phyloP scores from a whole-genome alignment of 2,329 filamentous ascomycete species.

The Penicillium sp. region DNA sequence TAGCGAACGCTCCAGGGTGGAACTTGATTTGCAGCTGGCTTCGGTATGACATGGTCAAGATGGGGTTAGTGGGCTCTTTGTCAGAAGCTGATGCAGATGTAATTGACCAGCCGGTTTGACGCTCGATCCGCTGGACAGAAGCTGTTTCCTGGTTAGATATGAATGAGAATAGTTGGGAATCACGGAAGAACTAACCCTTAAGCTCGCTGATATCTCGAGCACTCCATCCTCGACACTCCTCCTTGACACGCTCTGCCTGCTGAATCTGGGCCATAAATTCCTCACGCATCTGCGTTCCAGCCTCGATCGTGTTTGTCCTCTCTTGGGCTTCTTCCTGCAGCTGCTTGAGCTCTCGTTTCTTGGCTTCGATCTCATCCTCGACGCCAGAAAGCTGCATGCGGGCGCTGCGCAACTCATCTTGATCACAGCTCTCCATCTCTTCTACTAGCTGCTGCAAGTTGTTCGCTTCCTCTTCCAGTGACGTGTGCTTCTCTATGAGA shows the following conservation, averaged over 20 bases:
- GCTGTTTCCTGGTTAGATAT: slow-evolving; percentile 13
- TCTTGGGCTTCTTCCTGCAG: slow-evolving; percentile 63
- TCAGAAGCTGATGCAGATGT: slow-evolving; percentile 32
- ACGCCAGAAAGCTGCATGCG: slow-evolving; percentile 62
- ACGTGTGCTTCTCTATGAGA: slow-evolving; percentile 57
- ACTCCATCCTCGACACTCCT: slow-evolving; percentile 87
- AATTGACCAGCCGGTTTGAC: slow-evolving; percentile 45
- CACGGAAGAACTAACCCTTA: slow-evolving; percentile 42
- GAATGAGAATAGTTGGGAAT: too few relatives aligned
- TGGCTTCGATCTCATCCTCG: slow-evolving; percentile 65
- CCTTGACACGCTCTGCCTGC: slow-evolving; percentile 74
- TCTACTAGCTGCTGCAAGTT: slow-evolving; percentile 66
- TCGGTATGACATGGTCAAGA: slow-evolving; percentile 42
- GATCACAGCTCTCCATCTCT: slow-evolving; percentile 62
- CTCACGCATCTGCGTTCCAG: slow-evolving; percentile 62
- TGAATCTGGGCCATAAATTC: slow-evolving; percentile 69
- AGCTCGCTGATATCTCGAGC: slow-evolving; percentile 71
- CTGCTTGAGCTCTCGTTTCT: slow-evolving; percentile 62
- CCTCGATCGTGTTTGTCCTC: slow-evolving; percentile 61
- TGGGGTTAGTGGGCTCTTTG: slow-evolving; percentile 27
- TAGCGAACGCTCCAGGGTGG: slow-evolving; percentile 36
- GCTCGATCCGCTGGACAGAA: slow-evolving; percentile 40
- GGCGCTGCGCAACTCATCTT: slow-evolving; percentile 68
- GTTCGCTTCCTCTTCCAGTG: slow-evolving; percentile 60
- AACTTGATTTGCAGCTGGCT: slow-evolving; percentile 42